These are phyloP conservation scores for Saturnispora saitoi DNA, from an alignment of 805 yeast genomes.

Conservation along the genomic window DNA sequence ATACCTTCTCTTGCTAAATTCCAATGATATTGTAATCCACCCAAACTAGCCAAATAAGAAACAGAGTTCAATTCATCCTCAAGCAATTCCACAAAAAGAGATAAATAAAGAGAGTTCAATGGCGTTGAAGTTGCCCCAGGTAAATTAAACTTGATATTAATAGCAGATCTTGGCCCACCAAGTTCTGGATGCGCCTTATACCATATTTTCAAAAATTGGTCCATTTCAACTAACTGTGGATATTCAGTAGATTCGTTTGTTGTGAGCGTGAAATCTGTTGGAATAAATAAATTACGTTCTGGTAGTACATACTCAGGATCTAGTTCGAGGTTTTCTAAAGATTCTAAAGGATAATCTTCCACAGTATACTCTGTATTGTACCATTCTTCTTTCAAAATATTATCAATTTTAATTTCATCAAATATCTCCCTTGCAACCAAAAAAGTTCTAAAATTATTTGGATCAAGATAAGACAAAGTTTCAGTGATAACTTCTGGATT, in stretches of 20 bases:
- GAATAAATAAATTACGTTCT: constrained; percentile 67
- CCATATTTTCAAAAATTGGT: constrained; percentile 59
- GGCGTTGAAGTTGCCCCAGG: constrained; percentile 60
- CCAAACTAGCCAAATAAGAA: constrained; percentile 77
- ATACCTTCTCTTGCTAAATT: constrained; percentile 62
- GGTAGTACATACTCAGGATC: constrained; percentile 42
- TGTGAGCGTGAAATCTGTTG: constrained; percentile 61
- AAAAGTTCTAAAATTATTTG: constrained; percentile 52
- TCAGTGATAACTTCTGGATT: constrained; percentile 45
- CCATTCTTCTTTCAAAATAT: constrained; percentile 63
- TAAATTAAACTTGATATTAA: constrained; percentile 53
- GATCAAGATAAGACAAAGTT: constrained; percentile 41
- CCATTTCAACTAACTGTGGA: constrained; percentile 54
- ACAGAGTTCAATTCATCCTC: constrained; percentile 69
- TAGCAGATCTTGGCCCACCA: constrained; percentile 77
- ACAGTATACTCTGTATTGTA: constrained; percentile 77
- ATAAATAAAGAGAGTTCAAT: constrained; percentile 45
- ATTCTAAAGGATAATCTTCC: constrained; percentile 28
- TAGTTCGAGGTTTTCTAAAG: constrained; percentile 32
- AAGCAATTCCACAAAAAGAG: constrained; percentile 59
- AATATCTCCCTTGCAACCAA: constrained; percentile 43
- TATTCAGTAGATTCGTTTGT: constrained; percentile 35
- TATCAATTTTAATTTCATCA: constrained; percentile 32
- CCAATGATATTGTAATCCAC: constrained; percentile 58
- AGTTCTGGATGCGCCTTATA: constrained; percentile 84